Evolutionary conservation across 768 basidiomycete genomes (phyloP).

Genomic region (Leucogyrophana mollusca): DNA sequence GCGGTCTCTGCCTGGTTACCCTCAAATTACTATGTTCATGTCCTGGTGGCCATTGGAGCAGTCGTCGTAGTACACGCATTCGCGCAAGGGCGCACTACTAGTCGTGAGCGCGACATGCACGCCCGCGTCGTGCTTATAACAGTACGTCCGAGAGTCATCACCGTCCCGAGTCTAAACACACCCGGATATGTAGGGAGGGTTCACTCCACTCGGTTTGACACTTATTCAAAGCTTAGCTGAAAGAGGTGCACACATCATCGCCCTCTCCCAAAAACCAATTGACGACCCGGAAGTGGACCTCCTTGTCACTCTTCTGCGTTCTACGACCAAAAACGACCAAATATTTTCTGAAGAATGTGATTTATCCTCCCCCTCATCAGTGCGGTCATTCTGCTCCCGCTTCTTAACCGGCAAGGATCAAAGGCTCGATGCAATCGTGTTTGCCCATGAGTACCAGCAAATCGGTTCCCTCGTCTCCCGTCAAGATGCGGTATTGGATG

Average conservation of each 20-base stretch:
- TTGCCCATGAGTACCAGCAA: conserved; percentile 73
- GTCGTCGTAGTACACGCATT: conserved; percentile 55
- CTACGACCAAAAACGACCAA: conserved; percentile 68
- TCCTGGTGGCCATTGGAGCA: conserved; percentile 39
- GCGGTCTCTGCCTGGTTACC: conserved; percentile 47
- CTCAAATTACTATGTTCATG: conserved; percentile 56
- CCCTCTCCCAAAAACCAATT: conserved; percentile 61
- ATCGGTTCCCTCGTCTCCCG: conserved; percentile 48
- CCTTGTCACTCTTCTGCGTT: conserved; percentile 64
- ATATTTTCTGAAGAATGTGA: conserved; percentile 83
- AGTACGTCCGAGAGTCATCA: conserved; percentile 35
- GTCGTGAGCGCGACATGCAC: conserved; percentile 73
- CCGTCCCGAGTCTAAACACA: not conserved
- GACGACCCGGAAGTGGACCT: conserved; percentile 48
- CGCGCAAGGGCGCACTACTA: conserved; percentile 69
- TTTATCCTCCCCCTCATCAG: conserved; percentile 59
- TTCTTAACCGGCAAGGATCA: conserved; percentile 67
- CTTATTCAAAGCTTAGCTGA: conserved; percentile 64
- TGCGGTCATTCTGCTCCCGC: conserved; percentile 65
- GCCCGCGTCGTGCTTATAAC: conserved; percentile 70
- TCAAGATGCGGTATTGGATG: conserved; percentile 29
- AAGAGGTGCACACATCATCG: conserved; percentile 79
- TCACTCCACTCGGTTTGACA: conserved; percentile 71
- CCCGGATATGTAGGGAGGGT: conserved; percentile 55
- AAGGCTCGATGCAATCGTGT: conserved; percentile 75